phyloP scores from a whole-genome alignment of 208 protist genomes.

The Porcisia deanei region DNA sequence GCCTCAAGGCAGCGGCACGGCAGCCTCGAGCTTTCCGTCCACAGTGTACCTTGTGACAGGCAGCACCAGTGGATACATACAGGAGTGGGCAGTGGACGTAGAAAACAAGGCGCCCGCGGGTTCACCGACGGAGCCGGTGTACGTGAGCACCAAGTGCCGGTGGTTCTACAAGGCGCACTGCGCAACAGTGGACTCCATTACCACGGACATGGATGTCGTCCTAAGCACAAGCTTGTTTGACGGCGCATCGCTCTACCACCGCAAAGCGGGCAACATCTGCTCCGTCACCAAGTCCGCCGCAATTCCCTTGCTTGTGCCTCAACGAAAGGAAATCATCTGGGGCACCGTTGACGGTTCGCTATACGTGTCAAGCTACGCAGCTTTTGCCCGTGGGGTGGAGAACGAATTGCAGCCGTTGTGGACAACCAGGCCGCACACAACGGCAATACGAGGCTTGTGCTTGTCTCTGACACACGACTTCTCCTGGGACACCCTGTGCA shows the following conservation, averaged over 20 bases:
- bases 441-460: constrained; percentile 27
- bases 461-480: constrained; percentile 17
- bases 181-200: constrained; percentile 47
- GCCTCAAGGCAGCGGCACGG: not conserved
- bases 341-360: constrained; percentile 60
- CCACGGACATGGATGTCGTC: constrained; percentile 61
- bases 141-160: constrained; percentile 21
- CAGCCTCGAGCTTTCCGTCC: not conserved
- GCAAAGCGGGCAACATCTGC: constrained; percentile 24
- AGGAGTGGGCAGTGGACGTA: constrained; percentile 43
- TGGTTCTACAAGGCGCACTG: constrained; percentile 68
- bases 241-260: constrained; percentile 51
- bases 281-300: constrained; percentile 31
- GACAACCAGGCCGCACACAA: constrained; percentile 20
- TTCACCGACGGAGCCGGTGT: not conserved
- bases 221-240: constrained; percentile 65
- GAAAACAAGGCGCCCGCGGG: not conserved
- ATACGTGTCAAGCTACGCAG: constrained; percentile 55
- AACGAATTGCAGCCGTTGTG: constrained; percentile 31
- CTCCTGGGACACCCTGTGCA: constrained; percentile 25
- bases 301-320: constrained; percentile 44
- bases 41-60: constrained; percentile 42
- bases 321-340: constrained; percentile 58
- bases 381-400: constrained; percentile 41
- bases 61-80: constrained; percentile 60